Evolutionary conservation across 2,329 filamentous ascomycete species (phyloP), one percentile per base, ranked within the genome.

Genomic region (Metarhizium robertsii): DNA sequence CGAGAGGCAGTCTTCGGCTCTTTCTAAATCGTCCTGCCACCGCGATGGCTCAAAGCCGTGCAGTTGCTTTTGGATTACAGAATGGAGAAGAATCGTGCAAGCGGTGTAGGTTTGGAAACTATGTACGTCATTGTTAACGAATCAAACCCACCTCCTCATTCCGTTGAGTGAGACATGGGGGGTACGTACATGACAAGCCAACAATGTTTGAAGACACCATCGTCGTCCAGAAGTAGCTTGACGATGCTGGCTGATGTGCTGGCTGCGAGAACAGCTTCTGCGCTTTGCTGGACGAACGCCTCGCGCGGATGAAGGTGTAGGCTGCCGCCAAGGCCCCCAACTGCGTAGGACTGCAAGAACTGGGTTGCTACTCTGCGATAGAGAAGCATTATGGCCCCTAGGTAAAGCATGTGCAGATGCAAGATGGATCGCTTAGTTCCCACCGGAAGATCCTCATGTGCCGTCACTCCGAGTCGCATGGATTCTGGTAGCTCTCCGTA

Each of bases 111-210:
- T 49, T 47, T 53, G 52, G 40, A 54, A 57, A 34, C 55, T 57
- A 16, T 32, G 32, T 20, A 50, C 25, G 42, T 16, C 14, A 18
- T 16, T 20, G 29, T n/a, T 14, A 52, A 2, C 36, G 4, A 6
- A 14, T 11, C 13, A 43, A 38, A 10, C 38, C 3, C 14, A 1
- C 14, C 14, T 40, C 38, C 8, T 13, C 6, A 7, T 16, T 16
- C 8, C 14, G 11, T 2, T 7, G 14, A 4, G 38, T 40, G 38
- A 11, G 13, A 40, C 38, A 40, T 16, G 14, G 14, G 6, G 7
- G 10, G 18, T 29, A 54, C 55, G 46, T n/a, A 57, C 55, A 57
- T 57, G 14, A 57, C 52, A 46, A 57, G 51, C 55, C 55, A 57
- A 18, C 55, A 57, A 25, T 53, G 50, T 47, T 54, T 57, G 29